Evolutionary conservation across 2,329 filamentous ascomycete species (phyloP).

Genomic region (Tolypocladium endophyticum): DNA sequence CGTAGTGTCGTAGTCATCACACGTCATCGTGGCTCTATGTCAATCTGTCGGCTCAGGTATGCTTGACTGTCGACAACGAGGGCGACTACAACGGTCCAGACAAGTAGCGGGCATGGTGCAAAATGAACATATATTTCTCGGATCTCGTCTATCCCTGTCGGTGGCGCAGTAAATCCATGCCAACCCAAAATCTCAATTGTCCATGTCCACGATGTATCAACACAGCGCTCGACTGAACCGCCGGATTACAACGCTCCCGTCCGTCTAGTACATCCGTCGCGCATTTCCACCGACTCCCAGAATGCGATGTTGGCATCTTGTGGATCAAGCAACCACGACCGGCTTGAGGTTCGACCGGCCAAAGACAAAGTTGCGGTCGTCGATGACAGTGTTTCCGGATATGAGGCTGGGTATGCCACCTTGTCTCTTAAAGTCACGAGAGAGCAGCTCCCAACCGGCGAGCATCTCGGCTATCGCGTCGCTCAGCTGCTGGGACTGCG

Average conservation of each 20-base stretch:
- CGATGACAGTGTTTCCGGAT: conserved; percentile 27
- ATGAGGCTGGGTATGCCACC: conserved; percentile 19
- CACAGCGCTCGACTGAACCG: background rate
- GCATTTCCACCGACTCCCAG: background rate
- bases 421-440: conserved; percentile 26
- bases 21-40: no score
- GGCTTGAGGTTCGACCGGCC: background rate
- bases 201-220: background rate
- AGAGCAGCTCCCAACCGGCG: conserved; percentile 24
- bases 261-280: background rate
- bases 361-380: conserved; percentile 24
- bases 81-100: background rate
- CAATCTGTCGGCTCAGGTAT: no score
- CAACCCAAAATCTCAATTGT: conserved; percentile 1
- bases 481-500: background rate
- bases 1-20: no score
- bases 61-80: background rate
- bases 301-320: background rate
- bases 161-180: conserved; percentile 1
- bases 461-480: conserved; percentile 19
- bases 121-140: background rate
- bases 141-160: background rate
- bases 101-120: background rate
- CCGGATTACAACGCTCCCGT: background rate
- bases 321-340: background rate